phyloP scores from a whole-genome alignment of 345 rosid genomes.

The Bruguiera gymnorhiza region DNA sequence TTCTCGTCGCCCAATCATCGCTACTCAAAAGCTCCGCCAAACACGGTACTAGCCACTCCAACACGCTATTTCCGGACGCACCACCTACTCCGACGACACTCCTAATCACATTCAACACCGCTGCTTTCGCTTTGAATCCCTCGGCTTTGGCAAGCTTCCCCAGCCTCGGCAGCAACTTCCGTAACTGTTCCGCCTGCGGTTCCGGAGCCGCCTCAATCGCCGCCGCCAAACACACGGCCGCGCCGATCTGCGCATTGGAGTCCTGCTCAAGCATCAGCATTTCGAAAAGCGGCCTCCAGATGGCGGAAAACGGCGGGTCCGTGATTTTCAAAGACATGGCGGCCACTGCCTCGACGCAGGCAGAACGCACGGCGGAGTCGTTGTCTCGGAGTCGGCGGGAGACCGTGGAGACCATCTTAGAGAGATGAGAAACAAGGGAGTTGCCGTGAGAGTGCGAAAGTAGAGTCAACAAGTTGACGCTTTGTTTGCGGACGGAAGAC shows the following conservation, averaged over 20 bases:
- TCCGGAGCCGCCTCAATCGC: conserved; percentile 61
- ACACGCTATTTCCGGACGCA: conserved; percentile 43
- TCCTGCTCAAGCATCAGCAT: conserved; percentile 64
- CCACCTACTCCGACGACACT: conserved; percentile 59
- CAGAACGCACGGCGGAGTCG: conserved; percentile 80
- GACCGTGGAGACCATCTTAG: conserved; percentile 76
- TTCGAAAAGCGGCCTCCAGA: conserved; percentile 66
- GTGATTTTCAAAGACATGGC: conserved; percentile 68
- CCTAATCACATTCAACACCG: conserved; percentile 60
- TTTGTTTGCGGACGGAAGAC: conserved; percentile 77
- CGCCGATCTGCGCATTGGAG: conserved; percentile 69
- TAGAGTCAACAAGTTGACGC: conserved; percentile 64
- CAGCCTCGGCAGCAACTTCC: conserved; percentile 60
- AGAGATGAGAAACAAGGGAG: conserved; percentile 61
- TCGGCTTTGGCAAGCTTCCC: conserved; percentile 63
- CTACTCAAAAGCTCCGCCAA: conserved; percentile 59
- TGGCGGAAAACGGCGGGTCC: conserved; percentile 46
- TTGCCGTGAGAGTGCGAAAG: conserved; percentile 79
- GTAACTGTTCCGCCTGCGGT: conserved; percentile 56
- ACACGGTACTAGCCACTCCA: conserved; percentile 69
- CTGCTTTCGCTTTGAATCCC: conserved; percentile 74
- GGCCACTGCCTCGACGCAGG: conserved; percentile 63
- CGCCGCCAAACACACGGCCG: conserved; percentile 75
- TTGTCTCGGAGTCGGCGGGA: conserved; percentile 77
- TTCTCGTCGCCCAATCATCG: conserved; percentile 83